Evolutionary conservation across 495 filamentous ascomycete species (phyloP).

Genomic region (Annulohypoxylon moriforme): DNA sequence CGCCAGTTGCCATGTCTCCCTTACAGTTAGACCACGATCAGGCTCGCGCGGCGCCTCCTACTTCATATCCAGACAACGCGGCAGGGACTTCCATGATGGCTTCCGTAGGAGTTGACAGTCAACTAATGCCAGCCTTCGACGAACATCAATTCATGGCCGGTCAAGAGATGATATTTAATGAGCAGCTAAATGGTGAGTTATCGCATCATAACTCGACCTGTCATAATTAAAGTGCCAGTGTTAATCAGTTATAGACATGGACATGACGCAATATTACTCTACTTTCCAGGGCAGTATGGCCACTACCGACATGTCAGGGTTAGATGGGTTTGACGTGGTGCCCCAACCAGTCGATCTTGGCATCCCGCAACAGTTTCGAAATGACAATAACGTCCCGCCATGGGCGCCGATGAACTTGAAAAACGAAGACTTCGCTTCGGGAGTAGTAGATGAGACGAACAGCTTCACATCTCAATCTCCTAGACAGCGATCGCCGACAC

Average conservation of each 20-base stretch:
- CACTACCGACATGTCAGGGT: constrained; percentile 28
- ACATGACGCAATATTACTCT: constrained; percentile 38
- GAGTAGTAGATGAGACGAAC: constrained; percentile 53
- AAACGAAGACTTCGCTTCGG: constrained; percentile 46
- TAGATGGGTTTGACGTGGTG: constrained; percentile 35
- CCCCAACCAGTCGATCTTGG: constrained; percentile 44
- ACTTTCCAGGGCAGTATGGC: constrained; percentile 37
- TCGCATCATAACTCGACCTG: not conserved
- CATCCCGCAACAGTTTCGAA: constrained; percentile 49
- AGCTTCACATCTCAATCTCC: constrained; percentile 46
- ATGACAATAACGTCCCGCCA: constrained; percentile 48
- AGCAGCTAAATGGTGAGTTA: constrained; percentile 40
- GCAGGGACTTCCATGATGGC: constrained; percentile 27
- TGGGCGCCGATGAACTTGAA: constrained; percentile 55
- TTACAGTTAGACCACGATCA: constrained; percentile 36
- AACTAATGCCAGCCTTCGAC: constrained; percentile 45
- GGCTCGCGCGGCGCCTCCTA: constrained; percentile 24
- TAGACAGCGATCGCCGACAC: constrained; percentile 45
- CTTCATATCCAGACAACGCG: constrained; percentile 45
- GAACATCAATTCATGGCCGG: constrained; percentile 40
- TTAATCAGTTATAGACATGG: constrained; percentile 35
- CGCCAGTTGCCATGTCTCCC: constrained; percentile 45
- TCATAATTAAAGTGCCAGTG: constrained; percentile 10
- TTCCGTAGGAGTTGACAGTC: constrained; percentile 29
- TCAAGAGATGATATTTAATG: constrained; percentile 39